Evolutionary conservation across 306 rosid genomes (phyloP), one percentile per base, ranked within the genome.

Genomic region (Medicago ruthenica): DNA sequence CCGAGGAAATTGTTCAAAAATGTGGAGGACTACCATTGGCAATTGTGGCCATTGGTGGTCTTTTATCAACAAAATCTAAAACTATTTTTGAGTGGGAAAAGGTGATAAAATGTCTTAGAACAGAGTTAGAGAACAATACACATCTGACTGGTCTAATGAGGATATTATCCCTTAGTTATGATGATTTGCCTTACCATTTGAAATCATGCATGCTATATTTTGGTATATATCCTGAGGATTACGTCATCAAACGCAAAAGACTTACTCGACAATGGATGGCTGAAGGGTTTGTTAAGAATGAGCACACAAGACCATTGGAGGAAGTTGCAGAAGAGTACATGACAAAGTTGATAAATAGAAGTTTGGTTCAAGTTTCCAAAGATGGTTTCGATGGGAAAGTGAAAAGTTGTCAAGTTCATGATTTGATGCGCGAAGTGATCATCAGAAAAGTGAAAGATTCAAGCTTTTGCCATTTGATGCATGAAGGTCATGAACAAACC

Each of bases 221-320:
- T 47, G 82, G 75, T 5, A 27, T 82, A 2, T 82, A 76, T 65
- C 85, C 85, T 1, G 75, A 66, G 64, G 85, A 77, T 39, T 71
- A 77, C 64, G 5, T 17, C 3, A 72, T 76, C 39, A 51, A 34
- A 0, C 31, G 70, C 4, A 17, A 21, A 21, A 76, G 75, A 45
- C 61, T 82, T 47, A 14, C 53, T 1, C 14, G 53, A 1, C 53
- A 47, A 47, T 47, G 53, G 53, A 47, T 47, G 53, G 85, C 82
- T 57, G 85, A 76, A 63, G 85, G 79, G 3, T 71, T 82, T 51
- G 53, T 77, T 11, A 45, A 36, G 24, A 0, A 7, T 22, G 70
- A 66, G 4, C 61, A 72, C 55, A 40, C 16, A 45, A 82, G 61
- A 40, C n/a, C 79, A 10, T 16, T 48, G 12, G 82, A 82, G 41